phyloP scores from a whole-genome alignment of 2,329 filamentous ascomycete species.

The Fusarium sp. region DNA sequence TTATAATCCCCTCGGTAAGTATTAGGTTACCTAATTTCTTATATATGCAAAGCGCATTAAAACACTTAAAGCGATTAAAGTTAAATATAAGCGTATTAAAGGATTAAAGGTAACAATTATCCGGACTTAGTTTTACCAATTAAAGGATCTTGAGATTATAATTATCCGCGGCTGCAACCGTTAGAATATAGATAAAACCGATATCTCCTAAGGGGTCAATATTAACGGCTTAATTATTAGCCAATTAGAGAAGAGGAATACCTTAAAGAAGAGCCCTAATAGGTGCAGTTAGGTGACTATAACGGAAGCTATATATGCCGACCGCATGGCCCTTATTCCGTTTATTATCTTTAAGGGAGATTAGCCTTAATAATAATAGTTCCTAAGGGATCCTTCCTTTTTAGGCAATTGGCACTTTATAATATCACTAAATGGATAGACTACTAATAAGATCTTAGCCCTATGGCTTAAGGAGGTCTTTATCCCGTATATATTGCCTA shows the following conservation, averaged over 20 bases:
- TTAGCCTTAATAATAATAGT: neutral
- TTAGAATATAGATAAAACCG: neutral
- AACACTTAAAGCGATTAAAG: neutral
- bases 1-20: neutral
- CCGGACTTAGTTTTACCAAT: neutral
- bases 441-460: neutral
- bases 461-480: conserved; percentile 4
- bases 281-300: neutral
- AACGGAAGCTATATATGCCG: neutral
- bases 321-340: neutral
- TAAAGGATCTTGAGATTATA: neutral
- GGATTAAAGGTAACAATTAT: neutral
- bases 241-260: neutral
- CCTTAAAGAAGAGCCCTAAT: neutral
- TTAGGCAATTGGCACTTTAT: neutral
- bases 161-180: neutral
- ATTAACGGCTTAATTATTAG: neutral
- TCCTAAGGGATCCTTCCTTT: neutral
- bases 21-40: neutral
- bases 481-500: neutral
- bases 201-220: neutral
- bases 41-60: neutral
- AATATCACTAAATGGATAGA: neutral
- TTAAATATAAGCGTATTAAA: neutral
- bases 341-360: conserved; percentile 1